Evolutionary conservation across 805 yeast species (phyloP), one percentile per base, ranked within the genome.

Genomic region (Lipomyces starkeyi): DNA sequence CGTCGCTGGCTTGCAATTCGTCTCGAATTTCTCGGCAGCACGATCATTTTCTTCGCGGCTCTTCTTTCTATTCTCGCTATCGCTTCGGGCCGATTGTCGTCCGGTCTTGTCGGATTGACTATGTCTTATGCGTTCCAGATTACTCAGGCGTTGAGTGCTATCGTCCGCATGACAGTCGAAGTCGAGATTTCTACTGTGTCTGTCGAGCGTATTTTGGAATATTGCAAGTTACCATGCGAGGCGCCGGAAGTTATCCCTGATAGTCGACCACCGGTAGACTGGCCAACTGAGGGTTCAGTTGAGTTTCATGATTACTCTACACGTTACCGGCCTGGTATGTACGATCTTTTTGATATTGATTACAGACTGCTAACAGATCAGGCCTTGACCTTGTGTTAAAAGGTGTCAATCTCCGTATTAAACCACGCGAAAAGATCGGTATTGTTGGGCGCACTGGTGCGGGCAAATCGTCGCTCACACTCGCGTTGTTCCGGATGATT

Each of bases 371-470:
- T 22, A 35, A 49, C 5, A 20, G 25, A 37, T 40, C 40, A 65
- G 70, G 89, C 68, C 82, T 93, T 71, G 97, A 91, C 60, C 83
- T 90, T 32, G 95, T 91, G 2, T 82, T 93, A 78, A 90, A 87
- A 73, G 80, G 87, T 64, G 85, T 94, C 73, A 83, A 81, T 64
- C 75, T 94, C 22, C 79, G 84, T 8, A 86, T 93, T 71, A 83
- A 86, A 53, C 86, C 93, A 0, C 81, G 85, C 66, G 98, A 93
- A 76, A 94, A 93, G 78, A 83, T 93, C 75, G 98, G 98, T 69
- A 92, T 93, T 78, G 98, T 93, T 63, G 98, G 98, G 25, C 85
- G 98, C 77, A 93, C 98, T 0, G 98, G 98, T 71, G 97, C 98
- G 1, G 98, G 98, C 71, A 93, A 93, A 77, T 89, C 95, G 0